phyloP scores from a whole-genome alignment of 495 filamentous ascomycete species.

The Neurospora sublineolata region DNA sequence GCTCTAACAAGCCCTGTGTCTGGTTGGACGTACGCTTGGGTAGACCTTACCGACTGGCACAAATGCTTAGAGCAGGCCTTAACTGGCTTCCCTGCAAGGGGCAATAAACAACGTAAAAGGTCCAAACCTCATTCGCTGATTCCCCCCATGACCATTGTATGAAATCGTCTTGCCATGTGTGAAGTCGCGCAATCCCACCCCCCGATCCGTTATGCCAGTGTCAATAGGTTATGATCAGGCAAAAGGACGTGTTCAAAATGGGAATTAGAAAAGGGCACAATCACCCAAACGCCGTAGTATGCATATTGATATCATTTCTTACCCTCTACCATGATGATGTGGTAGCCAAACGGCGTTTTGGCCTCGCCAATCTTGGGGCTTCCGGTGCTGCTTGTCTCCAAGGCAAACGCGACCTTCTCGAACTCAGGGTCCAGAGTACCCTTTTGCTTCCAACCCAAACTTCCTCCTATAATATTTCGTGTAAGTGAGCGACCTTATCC shows the following conservation, averaged over 20 bases:
- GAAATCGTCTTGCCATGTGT: slow-evolving; percentile 5
- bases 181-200: not conserved
- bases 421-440: slow-evolving; percentile 64
- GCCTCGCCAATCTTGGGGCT: slow-evolving; percentile 68
- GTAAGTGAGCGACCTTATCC: not conserved
- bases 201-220: not conserved
- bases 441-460: slow-evolving; percentile 73
- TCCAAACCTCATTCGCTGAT: not conserved
- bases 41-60: slow-evolving; percentile 23
- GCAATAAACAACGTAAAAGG: slow-evolving; percentile 14
- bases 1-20: not conserved
- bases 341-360: slow-evolving; percentile 83
- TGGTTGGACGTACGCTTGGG: slow-evolving; percentile 26
- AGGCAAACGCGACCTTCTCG: slow-evolving; percentile 68
- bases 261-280: not conserved
- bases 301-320: not conserved
- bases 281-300: not conserved
- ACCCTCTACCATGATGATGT: slow-evolving; percentile 75
- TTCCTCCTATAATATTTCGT: slow-evolving; percentile 46
- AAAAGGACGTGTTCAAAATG: not conserved
- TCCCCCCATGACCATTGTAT: not conserved
- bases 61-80: slow-evolving; percentile 16
- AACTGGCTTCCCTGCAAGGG: slow-evolving; percentile 11
- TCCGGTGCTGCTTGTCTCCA: slow-evolving; percentile 64
- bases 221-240: not conserved